Percentiles rank a stretch among this genome's conserved stretches.
Conservation (phyloP, 2,329 filamentous ascomycete species). For the Pseudocercospora crystallina region DNA sequence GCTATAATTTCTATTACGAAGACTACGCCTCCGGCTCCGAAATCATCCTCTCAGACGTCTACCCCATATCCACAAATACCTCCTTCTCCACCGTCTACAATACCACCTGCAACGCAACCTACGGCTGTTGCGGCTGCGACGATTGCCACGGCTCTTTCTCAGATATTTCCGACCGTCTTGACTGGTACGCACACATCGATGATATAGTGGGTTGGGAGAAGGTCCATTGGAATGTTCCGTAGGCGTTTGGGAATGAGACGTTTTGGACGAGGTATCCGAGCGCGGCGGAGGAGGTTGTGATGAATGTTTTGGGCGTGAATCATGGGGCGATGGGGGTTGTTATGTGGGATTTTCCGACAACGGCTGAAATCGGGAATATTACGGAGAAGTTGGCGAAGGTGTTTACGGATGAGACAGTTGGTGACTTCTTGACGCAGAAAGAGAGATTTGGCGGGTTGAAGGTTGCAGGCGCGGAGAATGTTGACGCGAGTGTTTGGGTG, state of each 20-base stretch:
- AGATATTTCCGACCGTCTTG: constrained; percentile 52
- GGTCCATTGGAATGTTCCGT: constrained; percentile 50
- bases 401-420: constrained; percentile 36
- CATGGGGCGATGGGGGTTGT: constrained; percentile 52
- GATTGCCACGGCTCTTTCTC: constrained; percentile 54
- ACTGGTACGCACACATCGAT: constrained; percentile 43
- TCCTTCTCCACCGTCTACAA: constrained; percentile 54
- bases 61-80: constrained; percentile 58
- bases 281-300: constrained; percentile 44
- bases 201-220: constrained; percentile 43
- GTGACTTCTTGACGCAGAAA: constrained; percentile 39
- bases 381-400: constrained; percentile 42
- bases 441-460: constrained; percentile 23
- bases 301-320: constrained; percentile 49
- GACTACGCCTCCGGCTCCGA: constrained; percentile 57
- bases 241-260: constrained; percentile 49
- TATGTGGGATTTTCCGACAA: constrained; percentile 51
- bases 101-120: constrained; percentile 58
- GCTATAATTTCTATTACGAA: constrained; percentile 59
- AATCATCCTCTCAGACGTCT: constrained; percentile 59
- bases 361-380: constrained; percentile 34
- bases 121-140: constrained; percentile 64
- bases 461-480: constrained; percentile 24
- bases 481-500: constrained; percentile 48
- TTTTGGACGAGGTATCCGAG: constrained; percentile 51